Conservation (phyloP, 2,329 filamentous ascomycete species). For the Dothistroma septosporum region DNA sequence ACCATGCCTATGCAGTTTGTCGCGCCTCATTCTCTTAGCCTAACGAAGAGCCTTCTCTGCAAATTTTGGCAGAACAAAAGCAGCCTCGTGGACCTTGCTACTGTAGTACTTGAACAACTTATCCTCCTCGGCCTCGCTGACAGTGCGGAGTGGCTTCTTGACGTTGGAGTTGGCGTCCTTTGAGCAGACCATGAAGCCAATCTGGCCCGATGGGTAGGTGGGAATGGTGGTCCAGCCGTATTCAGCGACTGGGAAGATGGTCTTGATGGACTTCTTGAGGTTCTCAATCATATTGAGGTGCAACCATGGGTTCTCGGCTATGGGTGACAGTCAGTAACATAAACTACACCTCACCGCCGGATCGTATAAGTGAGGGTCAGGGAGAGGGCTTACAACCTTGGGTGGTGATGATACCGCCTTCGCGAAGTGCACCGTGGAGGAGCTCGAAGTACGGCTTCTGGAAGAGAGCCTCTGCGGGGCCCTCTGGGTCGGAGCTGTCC, state of each 20-base stretch:
- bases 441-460: conserved; percentile 99
- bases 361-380: conserved; percentile 25
- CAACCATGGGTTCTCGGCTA: conserved; percentile 99
- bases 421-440: conserved; percentile 79
- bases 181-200: conserved; percentile 99
- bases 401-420: conserved; percentile 97
- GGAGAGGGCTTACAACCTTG: conserved; percentile 97
- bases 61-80: conserved; percentile 90
- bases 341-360: conserved; percentile 4
- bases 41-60: conserved; percentile 66
- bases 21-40: neutral
- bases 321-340: conserved; percentile 23
- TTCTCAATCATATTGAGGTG: conserved; percentile 89
- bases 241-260: conserved; percentile 95
- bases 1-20: conserved; percentile 1
- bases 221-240: conserved; percentile 99
- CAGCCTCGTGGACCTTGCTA: conserved; percentile 89
- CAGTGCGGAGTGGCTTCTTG: conserved; percentile 75
- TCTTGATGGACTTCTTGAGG: conserved; percentile 94
- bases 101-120: conserved; percentile 96
- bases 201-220: conserved; percentile 97
- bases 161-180: conserved; percentile 85
- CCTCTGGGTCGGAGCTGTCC: conserved; percentile 95
- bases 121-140: conserved; percentile 83
- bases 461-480: conserved; percentile 93